These are phyloP conservation scores for Lithospermum erythrorhizon DNA, from an alignment of 257 asterid species.

Conservation along the genomic window DNA sequence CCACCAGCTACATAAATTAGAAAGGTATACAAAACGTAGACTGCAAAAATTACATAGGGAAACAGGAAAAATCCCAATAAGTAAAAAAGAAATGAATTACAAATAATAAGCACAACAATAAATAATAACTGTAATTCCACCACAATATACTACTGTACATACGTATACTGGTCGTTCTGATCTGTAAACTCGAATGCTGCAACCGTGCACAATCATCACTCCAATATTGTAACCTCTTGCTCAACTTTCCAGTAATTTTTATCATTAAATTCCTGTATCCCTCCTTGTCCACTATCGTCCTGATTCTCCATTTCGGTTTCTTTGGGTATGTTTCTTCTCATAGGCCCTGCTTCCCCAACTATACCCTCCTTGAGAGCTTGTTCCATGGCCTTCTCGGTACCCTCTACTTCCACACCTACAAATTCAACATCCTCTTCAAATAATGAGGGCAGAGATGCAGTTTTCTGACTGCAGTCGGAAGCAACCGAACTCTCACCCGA, in stretches of 20 bases:
- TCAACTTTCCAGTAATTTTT: constrained; percentile 93
- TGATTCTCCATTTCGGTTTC: constrained; percentile 40
- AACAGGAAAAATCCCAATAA: too few species aligned
- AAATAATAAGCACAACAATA: neutral
- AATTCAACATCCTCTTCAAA: constrained; percentile 97
- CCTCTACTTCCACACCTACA: constrained; percentile 88
- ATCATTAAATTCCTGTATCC: constrained; percentile 65
- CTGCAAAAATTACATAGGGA: too few species aligned
- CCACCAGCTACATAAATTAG: too few species aligned
- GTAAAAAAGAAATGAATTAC: neutral
- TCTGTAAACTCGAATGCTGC: too few species aligned
- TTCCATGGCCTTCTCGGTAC: constrained; percentile 68
- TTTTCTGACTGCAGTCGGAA: constrained; percentile 27
- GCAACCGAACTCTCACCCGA: constrained; percentile 25
- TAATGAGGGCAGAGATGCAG: constrained; percentile 55
- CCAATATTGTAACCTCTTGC: constrained; percentile 67
- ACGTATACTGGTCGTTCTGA: too few species aligned
- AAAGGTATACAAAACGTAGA: too few species aligned
- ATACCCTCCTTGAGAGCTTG: constrained; percentile 92
- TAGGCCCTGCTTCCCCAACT: constrained; percentile 82
- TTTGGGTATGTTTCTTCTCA: constrained; percentile 46
- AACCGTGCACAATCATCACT: constrained; percentile 12
- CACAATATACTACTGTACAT: too few species aligned
- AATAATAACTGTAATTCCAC: neutral
- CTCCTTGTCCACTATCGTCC: constrained; percentile 38